Base-by-base conservation (phyloP, 1,284 basidiomycete genomes). In the Ceratobasidium sp. region DNA sequence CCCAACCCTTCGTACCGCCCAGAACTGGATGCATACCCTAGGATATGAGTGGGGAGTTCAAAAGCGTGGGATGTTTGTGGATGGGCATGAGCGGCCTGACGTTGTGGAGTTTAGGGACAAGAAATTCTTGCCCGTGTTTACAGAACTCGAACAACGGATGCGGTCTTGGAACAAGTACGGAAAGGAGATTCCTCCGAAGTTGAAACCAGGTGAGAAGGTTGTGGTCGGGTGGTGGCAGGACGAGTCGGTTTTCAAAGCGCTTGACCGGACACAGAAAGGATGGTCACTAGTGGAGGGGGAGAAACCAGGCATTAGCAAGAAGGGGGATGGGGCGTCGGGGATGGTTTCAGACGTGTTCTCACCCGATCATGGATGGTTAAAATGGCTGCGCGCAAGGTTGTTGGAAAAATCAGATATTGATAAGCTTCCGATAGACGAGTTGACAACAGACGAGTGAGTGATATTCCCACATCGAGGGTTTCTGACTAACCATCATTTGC, bases 301-400 rank as follows among this genome's bases (percentile, higher is more conserved):
- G 0, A 82, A 77, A 60, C 85, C 86, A 20, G 82, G 84, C 56
- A 69, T 80, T n/a, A 5, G 0, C 28, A 78, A 0, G 87, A 88
- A 88, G 79, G 86, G 86, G 0, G 84, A 86, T 46, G 86, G 86
- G 0, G 51, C 68, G 12, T 86, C 85, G 7, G 64, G 86, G 18
- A 89, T 89, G 87, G 84, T 88, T 12, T 83, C 86, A 0, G 85
- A 89, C 67, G 88, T 87, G 75, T 80, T 89, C 10, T 89, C 87
- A 0, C 83, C 86, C 1, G 86, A 89, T 46, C 87, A 84, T 82
- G 86, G 88, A 0, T 88, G 83, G 82, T 78, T 86, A 10, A 81
- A 23, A 46, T 15, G 44, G 7, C 44, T 15, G n/a, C n/a, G n/a
- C n/a, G n/a, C n/a, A n/a, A n/a, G n/a, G n/a, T n/a, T n/a, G n/a